phyloP scores from a whole-genome alignment of 2,329 filamentous ascomycete genomes.

The Akanthomyces muscarius region DNA sequence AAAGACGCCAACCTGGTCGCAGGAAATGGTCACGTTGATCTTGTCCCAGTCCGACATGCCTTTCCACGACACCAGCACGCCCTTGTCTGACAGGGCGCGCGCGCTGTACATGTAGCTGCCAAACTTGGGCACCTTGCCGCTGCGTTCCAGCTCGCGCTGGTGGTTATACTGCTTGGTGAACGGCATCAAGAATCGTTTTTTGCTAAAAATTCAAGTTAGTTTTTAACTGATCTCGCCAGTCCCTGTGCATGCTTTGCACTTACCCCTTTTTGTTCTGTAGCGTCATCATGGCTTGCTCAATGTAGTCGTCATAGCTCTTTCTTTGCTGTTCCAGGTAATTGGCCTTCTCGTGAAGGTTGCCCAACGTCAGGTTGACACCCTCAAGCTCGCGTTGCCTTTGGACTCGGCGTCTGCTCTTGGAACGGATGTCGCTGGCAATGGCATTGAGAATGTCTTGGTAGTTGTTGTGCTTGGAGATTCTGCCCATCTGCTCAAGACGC shows the following conservation, averaged over 20 bases:
- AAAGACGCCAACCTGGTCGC: conserved; percentile 92
- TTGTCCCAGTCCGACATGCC: conserved; percentile 85
- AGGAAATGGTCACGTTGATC: conserved; percentile 90
- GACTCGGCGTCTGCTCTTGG: conserved; percentile 88
- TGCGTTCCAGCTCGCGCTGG: conserved; percentile 88
- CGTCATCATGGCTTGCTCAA: conserved; percentile 96
- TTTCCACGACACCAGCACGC: conserved; percentile 87
- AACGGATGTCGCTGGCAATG: conserved; percentile 93
- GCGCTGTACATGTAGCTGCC: conserved; percentile 97
- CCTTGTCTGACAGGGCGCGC: conserved; percentile 83
- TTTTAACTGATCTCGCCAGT: background rate
- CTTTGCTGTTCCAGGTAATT: conserved; percentile 90
- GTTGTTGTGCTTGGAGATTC: conserved; percentile 83
- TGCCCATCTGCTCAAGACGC: conserved; percentile 77
- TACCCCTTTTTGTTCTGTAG: conserved; percentile 93
- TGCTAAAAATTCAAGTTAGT: conserved; percentile 45
- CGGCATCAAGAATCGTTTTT: conserved; percentile 89
- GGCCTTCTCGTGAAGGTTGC: conserved; percentile 79
- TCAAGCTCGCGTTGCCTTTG: conserved; percentile 91
- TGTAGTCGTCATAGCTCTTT: conserved; percentile 98
- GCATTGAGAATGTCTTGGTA: conserved; percentile 98
- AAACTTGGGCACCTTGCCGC: conserved; percentile 92
- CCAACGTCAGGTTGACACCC: conserved; percentile 69
- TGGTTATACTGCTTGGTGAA: conserved; percentile 99
- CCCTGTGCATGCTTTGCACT: conserved; percentile 26